Evolutionary conservation across 345 rosid species (phyloP), one percentile per base, ranked within the genome.

Genomic region (Aethionema arabicum): DNA sequence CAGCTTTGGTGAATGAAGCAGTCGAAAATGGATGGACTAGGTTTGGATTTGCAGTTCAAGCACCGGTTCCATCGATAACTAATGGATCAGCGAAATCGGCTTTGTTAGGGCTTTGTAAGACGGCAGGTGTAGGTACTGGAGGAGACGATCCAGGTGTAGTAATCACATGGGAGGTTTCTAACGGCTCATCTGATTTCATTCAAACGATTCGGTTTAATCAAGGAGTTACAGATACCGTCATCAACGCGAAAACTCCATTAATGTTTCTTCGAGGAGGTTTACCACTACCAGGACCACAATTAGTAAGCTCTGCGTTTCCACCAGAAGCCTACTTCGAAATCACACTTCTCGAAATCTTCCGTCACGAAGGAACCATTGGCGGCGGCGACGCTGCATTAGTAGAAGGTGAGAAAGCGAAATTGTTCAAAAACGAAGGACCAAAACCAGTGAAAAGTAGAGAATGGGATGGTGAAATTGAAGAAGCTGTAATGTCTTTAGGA

Each of bases 281-380:
- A 74, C 98, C 98, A 46, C 65, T 92, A 48, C 98, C 98, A 3
- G 96, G 96, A 37, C 98, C 96, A 55, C 87, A 84, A 10, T 65
- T 91, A 50, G 76, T 83, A n/a, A 82, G 55, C 42, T 82, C 82
- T n/a, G 78, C 89, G 59, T 92, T 92, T 27, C 96, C 96, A 21
- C 96, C 83, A 63, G 98, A 89, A 40, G 96, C 95, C 38, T 92
- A 87, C 74, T 89, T 92, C 63, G 98, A 89, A 78, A 77, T 89
- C 74, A 89, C 95, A 9, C 49, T 92, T 60, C 21, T 83, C 42
- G 67, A 68, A 56, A 73, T 58, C 29, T 53, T 51, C n/a, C 68
- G 52, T 31, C 60, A 56, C 52, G 29, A 8, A 57, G 71, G 30
- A 6, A 8, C 39, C 31, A 11, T 61, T 78, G 1, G 16, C 32